Percentiles rank a stretch among this genome's conserved stretches.
Evolutionary conservation across 2,329 filamentous ascomycete species (phyloP).

Genomic region (Nemania abortiva): DNA sequence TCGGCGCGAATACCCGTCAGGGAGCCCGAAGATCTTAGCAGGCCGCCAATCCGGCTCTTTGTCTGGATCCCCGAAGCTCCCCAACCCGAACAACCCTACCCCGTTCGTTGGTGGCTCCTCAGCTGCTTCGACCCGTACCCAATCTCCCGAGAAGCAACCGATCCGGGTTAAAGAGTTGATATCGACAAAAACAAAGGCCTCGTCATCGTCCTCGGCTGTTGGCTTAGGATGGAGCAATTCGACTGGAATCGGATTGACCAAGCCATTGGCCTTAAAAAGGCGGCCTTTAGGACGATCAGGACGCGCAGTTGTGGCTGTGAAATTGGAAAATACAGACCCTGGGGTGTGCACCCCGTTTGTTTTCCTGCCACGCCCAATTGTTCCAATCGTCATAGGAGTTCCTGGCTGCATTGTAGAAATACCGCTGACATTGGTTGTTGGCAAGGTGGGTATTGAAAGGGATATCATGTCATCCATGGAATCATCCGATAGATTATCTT

Average conservation of each 20-base stretch:
- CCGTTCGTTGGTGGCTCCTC: conserved; percentile 78
- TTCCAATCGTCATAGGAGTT: conserved; percentile 82
- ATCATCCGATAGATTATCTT: conserved; percentile 85
- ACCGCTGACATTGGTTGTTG: conserved; percentile 81
- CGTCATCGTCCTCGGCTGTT: conserved; percentile 80
- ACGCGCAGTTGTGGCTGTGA: conserved; percentile 84
- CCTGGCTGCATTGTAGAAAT: conserved; percentile 83
- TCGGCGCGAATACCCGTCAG: conserved; percentile 76
- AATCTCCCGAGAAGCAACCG: conserved; percentile 97
- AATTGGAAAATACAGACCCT: conserved; percentile 88
- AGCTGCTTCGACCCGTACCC: conserved; percentile 86
- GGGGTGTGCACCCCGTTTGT: conserved; percentile 83
- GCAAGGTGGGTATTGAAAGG: conserved; percentile 81
- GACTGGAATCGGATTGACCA: conserved; percentile 77
- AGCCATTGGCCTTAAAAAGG: conserved; percentile 84
- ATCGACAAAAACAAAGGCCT: conserved; percentile 90
- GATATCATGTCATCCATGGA: conserved; percentile 95
- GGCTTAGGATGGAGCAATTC: conserved; percentile 89
- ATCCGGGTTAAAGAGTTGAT: conserved; percentile 87
- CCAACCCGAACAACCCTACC: conserved; percentile 75
- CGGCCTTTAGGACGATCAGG: conserved; percentile 79
- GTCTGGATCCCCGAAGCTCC: conserved; percentile 72
- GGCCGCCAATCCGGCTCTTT: conserved; percentile 80
- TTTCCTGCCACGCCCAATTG: conserved; percentile 71
- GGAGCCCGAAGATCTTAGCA: conserved; percentile 88